These are phyloP conservation scores for Podaxis rugospora DNA, from an alignment of 768 basidiomycete genomes.

Conservation along the genomic window DNA sequence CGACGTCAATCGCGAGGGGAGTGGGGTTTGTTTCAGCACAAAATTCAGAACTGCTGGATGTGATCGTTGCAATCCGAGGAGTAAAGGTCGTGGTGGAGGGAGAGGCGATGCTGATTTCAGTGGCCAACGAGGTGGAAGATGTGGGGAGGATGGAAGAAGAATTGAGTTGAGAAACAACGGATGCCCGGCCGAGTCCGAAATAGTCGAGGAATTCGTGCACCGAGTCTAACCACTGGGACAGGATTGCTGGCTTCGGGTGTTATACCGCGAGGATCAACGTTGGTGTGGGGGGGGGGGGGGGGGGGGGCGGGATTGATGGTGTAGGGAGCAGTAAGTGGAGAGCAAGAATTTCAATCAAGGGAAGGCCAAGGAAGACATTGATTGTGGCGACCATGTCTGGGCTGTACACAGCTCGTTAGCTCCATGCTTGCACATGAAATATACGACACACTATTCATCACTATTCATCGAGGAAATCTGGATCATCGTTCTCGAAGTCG, in stretches of 20 bases:
- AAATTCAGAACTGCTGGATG: neutral
- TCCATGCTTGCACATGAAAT: neutral
- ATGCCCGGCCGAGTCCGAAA: neutral
- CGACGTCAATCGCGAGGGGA: neutral
- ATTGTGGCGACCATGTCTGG: constrained; percentile 10
- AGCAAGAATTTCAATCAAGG: neutral
- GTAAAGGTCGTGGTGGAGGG: neutral
- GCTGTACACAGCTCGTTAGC: neutral
- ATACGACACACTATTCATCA: constrained; percentile 1
- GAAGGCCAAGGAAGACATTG: neutral
- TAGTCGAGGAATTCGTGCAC: neutral
- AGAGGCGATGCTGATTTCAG: neutral
- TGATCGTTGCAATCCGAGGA: neutral
- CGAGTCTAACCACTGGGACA: neutral
- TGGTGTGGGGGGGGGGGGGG: neutral
- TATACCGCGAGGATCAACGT: neutral
- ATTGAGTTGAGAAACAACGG: neutral
- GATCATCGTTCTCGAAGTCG: constrained; percentile 11
- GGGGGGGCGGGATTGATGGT: neutral
- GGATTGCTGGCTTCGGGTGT: neutral
- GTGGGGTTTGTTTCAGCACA: neutral
- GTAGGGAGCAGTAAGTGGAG: neutral
- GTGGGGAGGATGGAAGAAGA: neutral
- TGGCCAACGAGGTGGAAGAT: neutral
- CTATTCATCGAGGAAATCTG: constrained; percentile 7